Percentiles rank a stretch among this genome's conserved stretches.
These are phyloP conservation scores for Pseudocercospora eumusae DNA, from an alignment of 2,329 filamentous ascomycete genomes.

Conservation along the genomic window DNA sequence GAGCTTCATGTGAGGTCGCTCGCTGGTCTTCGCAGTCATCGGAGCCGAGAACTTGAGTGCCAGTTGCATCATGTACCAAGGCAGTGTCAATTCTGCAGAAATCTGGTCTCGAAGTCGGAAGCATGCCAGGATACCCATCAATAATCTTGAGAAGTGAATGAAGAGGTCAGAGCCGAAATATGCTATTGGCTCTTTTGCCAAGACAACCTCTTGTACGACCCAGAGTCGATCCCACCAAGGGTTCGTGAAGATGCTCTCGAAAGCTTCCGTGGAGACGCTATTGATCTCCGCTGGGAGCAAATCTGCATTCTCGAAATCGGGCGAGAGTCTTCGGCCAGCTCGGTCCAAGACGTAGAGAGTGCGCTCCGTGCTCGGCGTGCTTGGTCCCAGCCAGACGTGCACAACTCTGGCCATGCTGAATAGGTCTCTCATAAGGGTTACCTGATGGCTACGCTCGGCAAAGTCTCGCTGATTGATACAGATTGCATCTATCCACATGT, in stretches of 20 bases:
- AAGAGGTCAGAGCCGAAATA: neutral
- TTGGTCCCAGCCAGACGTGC: slow-evolving; percentile 10
- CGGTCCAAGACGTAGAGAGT: slow-evolving; percentile 2
- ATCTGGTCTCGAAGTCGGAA: neutral
- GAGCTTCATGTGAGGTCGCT: slow-evolving; percentile 7
- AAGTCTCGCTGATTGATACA: slow-evolving; percentile 27
- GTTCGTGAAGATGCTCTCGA: neutral
- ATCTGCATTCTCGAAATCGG: neutral
- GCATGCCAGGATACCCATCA: slow-evolving; percentile 1
- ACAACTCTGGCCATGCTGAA: slow-evolving; percentile 13
- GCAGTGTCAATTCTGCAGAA: neutral
- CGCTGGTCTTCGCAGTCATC: neutral
- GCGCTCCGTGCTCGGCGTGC: neutral
- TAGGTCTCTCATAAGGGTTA: slow-evolving; percentile 23
- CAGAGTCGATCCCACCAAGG: slow-evolving; percentile 1
- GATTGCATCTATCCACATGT: slow-evolving; percentile 26
- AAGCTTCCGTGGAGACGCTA: neutral
- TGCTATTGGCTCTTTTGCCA: neutral
- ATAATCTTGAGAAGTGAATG: neutral
- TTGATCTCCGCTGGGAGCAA: slow-evolving; percentile 3
- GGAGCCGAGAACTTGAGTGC: slow-evolving; percentile 4
- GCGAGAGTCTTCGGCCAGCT: neutral
- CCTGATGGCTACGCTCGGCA: slow-evolving; percentile 23
- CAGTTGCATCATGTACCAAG: slow-evolving; percentile 1
- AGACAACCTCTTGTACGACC: slow-evolving; percentile 1